Evolutionary conservation across 345 rosid genomes (phyloP).

Genomic region (Chamaenerion angustifolium): DNA sequence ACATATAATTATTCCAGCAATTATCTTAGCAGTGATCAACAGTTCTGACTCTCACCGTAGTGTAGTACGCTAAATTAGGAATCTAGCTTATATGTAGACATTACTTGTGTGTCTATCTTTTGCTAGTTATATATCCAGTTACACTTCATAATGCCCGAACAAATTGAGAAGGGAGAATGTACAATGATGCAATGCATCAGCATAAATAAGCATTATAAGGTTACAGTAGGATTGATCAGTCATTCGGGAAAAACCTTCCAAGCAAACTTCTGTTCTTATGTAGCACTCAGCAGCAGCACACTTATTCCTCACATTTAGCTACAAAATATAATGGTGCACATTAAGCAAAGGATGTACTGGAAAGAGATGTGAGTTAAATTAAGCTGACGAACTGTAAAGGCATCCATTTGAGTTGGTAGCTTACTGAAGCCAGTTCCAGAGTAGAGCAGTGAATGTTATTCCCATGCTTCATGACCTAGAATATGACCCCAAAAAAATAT

Average conservation of each 20-base stretch:
- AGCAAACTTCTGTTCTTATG: conserved; percentile 77
- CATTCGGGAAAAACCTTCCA: conserved; percentile 53
- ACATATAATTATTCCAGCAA: too few species aligned
- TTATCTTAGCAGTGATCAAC: too few species aligned
- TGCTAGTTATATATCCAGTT: too few species aligned
- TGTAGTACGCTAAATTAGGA: not conserved
- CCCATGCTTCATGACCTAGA: conserved; percentile 79
- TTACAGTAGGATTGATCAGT: not conserved
- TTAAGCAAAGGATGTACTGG: too few species aligned
- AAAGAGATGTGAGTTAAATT: not conserved
- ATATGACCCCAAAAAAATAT: conserved; percentile 13
- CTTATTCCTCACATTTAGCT: conserved; percentile 89
- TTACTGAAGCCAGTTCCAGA: conserved; percentile 90
- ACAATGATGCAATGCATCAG: not conserved
- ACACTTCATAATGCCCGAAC: too few species aligned
- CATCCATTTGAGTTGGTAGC: conserved; percentile 17
- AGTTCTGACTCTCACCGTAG: too few species aligned
- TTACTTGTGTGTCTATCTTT: not conserved
- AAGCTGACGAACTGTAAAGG: not conserved
- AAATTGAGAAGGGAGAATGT: too few species aligned
- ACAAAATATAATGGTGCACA: conserved; percentile 17
- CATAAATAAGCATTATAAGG: not conserved
- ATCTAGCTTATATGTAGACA: not conserved
- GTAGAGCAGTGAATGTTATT: conserved; percentile 87
- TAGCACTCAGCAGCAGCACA: conserved; percentile 93